Conservation (phyloP, 1,284 basidiomycete species). For the Austroboletus niveus region DNA sequence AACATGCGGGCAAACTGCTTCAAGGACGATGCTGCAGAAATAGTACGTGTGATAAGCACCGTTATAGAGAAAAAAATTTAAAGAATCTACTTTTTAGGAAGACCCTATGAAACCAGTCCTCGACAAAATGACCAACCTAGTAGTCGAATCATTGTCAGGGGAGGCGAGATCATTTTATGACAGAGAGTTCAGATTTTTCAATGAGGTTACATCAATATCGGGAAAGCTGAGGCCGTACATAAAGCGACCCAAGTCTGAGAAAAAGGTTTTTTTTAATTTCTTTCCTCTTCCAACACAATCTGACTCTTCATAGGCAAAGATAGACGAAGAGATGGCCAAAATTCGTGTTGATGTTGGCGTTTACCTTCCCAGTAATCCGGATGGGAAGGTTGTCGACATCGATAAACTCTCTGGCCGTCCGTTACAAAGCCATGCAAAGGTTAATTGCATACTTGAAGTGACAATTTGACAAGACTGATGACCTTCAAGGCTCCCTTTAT, state of each 20-base stretch:
- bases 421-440: constrained; percentile 96
- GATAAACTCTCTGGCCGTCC: constrained; percentile 97
- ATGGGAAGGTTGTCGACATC: constrained; percentile 93
- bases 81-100: constrained; percentile 49
- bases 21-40: constrained; percentile 85
- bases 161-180: constrained; percentile 91
- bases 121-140: constrained; percentile 83
- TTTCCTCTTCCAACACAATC: not conserved
- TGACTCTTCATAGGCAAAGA: constrained; percentile 73
- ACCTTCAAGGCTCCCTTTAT: constrained; percentile 89
- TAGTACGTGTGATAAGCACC: constrained; percentile 47
- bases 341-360: constrained; percentile 92
- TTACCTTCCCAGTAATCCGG: constrained; percentile 96
- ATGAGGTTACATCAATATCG: constrained; percentile 95
- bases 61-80: not conserved
- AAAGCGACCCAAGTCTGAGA: constrained; percentile 94
- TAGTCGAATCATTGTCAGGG: constrained; percentile 88
- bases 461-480: not conserved
- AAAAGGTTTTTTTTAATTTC: constrained; percentile 66
- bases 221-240: constrained; percentile 97
- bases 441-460: constrained; percentile 26
- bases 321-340: constrained; percentile 99
- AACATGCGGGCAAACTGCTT: constrained; percentile 99
- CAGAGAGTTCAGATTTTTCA: constrained; percentile 95
- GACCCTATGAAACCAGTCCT: constrained; percentile 94